phyloP scores from a whole-genome alignment of 106 monocot genomes.

The Dioscorea alata region DNA sequence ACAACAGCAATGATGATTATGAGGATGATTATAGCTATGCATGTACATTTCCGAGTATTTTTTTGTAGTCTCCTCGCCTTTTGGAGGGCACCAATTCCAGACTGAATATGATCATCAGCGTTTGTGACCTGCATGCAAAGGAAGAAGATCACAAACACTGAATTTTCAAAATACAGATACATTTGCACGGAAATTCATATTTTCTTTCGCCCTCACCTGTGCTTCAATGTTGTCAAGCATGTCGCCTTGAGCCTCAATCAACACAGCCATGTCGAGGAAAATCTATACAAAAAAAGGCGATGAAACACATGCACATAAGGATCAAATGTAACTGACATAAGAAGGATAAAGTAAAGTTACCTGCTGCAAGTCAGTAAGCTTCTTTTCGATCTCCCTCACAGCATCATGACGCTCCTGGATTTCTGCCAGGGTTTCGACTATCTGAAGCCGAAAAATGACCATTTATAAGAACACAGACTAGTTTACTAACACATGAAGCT shows the following conservation, averaged over 20 bases:
- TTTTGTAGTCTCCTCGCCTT: slow-evolving; percentile 80
- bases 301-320: no score
- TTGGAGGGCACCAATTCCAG: slow-evolving; percentile 63
- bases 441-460: slow-evolving; percentile 26
- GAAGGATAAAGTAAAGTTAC: slow-evolving; percentile 20
- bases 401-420: slow-evolving; percentile 98
- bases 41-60: slow-evolving; percentile 90
- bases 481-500: no score
- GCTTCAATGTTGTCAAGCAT: slow-evolving; percentile 47
- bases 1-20: slow-evolving; percentile 61
- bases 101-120: slow-evolving; percentile 78
- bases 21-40: slow-evolving; percentile 79
- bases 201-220: slow-evolving; percentile 10
- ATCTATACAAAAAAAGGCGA: slow-evolving; percentile 11
- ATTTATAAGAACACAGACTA: background rate
- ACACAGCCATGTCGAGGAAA: slow-evolving; percentile 45
- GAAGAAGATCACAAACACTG: background rate
- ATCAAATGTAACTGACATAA: background rate
- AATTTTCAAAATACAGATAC: no score
- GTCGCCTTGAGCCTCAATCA: slow-evolving; percentile 49
- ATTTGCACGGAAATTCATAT: no score
- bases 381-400: slow-evolving; percentile 85
- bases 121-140: slow-evolving; percentile 52
- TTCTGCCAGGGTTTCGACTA: slow-evolving; percentile 89
- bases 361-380: slow-evolving; percentile 96